These are phyloP conservation scores for Mycena galericulata DNA, from an alignment of 768 basidiomycete species.

Conservation along the genomic window DNA sequence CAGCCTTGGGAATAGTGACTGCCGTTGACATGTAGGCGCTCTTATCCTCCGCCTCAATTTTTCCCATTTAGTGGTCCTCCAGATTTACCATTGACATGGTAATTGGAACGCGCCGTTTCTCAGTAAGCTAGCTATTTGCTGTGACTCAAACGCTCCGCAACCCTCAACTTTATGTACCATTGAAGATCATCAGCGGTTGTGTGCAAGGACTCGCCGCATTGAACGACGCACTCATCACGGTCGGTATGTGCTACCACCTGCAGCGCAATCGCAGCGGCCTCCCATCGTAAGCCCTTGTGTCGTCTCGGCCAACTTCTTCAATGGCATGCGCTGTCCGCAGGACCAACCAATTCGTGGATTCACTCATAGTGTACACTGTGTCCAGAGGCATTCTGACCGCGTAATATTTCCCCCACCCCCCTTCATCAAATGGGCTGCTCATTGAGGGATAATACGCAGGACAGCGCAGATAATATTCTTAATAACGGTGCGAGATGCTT, in stretches of 20 bases:
- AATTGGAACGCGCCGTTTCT: slow-evolving; percentile 1
- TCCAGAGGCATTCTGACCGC: slow-evolving; percentile 29
- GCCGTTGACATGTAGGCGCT: not conserved
- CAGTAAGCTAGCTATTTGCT: not conserved
- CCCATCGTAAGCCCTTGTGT: slow-evolving; percentile 9
- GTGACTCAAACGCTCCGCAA: not conserved
- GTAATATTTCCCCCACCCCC: not conserved
- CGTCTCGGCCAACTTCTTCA: too few species aligned
- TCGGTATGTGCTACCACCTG: slow-evolving; percentile 25
- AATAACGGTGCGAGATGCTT: not conserved
- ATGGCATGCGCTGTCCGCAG: not conserved
- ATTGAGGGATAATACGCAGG: not conserved
- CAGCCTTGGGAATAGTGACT: slow-evolving; percentile 13
- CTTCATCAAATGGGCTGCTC: not conserved
- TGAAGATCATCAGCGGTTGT: slow-evolving; percentile 30
- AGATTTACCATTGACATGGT: slow-evolving; percentile 5
- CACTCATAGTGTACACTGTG: slow-evolving; percentile 24
- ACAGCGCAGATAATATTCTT: slow-evolving; percentile 24
- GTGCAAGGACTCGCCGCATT: slow-evolving; percentile 31
- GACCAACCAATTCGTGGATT: slow-evolving; percentile 26
- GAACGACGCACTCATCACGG: slow-evolving; percentile 27
- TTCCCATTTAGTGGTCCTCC: not conserved
- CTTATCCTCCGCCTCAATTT: not conserved
- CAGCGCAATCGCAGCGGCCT: slow-evolving; percentile 13
- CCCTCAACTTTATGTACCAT: not conserved